Conservation (phyloP, 2,329 filamentous ascomycete species). For the Pestalotiopsis sp. region DNA sequence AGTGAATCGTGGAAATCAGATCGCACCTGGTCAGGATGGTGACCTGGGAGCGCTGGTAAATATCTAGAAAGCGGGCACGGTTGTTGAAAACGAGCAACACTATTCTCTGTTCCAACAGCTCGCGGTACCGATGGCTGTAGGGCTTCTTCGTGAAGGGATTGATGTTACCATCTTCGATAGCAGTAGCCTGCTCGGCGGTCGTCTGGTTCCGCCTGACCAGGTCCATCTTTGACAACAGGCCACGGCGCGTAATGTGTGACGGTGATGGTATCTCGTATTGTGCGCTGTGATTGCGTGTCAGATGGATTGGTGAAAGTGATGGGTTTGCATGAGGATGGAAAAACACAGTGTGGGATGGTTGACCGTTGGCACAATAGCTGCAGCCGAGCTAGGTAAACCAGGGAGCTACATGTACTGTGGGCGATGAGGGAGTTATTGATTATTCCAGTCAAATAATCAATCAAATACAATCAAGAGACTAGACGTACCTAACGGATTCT, state of each 20-base stretch:
- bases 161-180: background rate
- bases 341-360: background rate
- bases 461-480: too few species aligned
- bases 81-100: background rate
- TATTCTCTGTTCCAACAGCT: background rate
- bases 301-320: background rate
- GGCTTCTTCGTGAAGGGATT: background rate
- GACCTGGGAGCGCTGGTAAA: background rate
- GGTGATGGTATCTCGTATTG: background rate
- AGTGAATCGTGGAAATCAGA: too few species aligned
- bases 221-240: background rate
- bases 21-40: background rate
- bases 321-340: too few species aligned
- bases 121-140: rapidly evolving
- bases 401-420: too few species aligned
- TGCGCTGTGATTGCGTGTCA: background rate
- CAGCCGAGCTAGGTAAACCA: background rate
- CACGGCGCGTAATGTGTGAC: background rate
- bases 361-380: background rate
- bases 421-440: too few species aligned
- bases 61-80: background rate
- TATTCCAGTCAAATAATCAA: too few species aligned
- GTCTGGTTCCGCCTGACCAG: background rate
- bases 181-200: background rate
- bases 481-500: too few species aligned